phyloP scores from a whole-genome alignment of 768 basidiomycete species.

The Coprinellus micaceus region DNA sequence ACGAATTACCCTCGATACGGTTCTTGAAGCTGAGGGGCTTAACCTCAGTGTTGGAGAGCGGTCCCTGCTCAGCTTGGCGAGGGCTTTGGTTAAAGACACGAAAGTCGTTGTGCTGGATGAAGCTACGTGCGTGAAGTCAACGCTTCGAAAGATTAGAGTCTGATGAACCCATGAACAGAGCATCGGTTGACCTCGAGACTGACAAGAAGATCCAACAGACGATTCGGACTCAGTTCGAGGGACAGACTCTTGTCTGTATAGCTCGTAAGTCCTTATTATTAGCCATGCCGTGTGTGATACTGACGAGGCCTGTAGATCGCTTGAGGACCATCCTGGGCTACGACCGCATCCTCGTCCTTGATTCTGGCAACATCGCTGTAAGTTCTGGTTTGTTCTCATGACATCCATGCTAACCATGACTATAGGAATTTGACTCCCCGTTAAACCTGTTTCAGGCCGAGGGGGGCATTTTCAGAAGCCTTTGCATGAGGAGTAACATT shows the following conservation, averaged over 20 bases:
- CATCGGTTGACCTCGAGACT: constrained; percentile 75
- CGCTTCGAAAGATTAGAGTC: background rate
- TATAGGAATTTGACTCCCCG: constrained; percentile 58
- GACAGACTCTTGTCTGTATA: constrained; percentile 74
- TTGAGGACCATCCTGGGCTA: constrained; percentile 74
- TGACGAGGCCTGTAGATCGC: constrained; percentile 42
- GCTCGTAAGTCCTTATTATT: constrained; percentile 51
- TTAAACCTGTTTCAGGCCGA: constrained; percentile 41
- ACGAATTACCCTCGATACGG: constrained; percentile 64
- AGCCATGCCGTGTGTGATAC: background rate
- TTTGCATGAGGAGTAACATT: constrained; percentile 42
- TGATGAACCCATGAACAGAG: constrained; percentile 25
- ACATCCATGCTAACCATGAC: background rate
- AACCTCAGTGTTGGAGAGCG: constrained; percentile 73
- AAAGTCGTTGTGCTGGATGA: constrained; percentile 79
- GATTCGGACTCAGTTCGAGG: constrained; percentile 67
- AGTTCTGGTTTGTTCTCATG: constrained; percentile 8
- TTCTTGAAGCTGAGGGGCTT: constrained; percentile 70
- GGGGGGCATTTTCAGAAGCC: constrained; percentile 55
- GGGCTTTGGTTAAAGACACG: constrained; percentile 75
- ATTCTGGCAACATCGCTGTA: constrained; percentile 55
- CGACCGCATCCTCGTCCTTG: constrained; percentile 68
- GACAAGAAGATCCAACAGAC: constrained; percentile 81
- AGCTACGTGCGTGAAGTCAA: constrained; percentile 43
- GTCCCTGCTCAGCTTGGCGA: constrained; percentile 71